Evolutionary conservation across 345 rosid genomes (phyloP).

Genomic region (Garcia nutans): DNA sequence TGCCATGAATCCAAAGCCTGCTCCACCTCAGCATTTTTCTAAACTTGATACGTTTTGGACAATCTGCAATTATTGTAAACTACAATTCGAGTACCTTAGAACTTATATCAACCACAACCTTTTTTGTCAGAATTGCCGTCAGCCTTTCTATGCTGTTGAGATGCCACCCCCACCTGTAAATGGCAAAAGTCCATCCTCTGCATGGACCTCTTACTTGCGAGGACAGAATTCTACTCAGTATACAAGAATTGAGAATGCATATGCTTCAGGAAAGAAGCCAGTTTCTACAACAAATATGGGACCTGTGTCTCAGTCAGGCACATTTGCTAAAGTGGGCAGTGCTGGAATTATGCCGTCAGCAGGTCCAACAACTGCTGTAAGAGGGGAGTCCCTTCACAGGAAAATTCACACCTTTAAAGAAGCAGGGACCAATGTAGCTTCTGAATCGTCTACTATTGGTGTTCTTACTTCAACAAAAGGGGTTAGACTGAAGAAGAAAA

Average conservation of each 20-base stretch:
- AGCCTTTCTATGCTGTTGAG: constrained; percentile 44
- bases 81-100: constrained; percentile 42
- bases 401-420: constrained; percentile 25
- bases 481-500: constrained; percentile 34
- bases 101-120: constrained; percentile 32
- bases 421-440: constrained; percentile 14
- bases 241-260: not conserved
- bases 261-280: constrained; percentile 7
- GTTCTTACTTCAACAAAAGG: constrained; percentile 18
- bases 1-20: constrained; percentile 15
- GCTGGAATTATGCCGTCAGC: constrained; percentile 7
- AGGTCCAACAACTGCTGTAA: not conserved
- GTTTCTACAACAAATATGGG: constrained; percentile 9
- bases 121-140: constrained; percentile 41
- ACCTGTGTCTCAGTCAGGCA: constrained; percentile 15
- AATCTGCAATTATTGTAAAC: constrained; percentile 36
- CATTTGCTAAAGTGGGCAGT: constrained; percentile 21
- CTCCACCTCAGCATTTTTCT: constrained; percentile 17
- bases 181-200: constrained; percentile 14
- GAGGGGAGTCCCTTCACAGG: constrained; percentile 18
- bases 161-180: constrained; percentile 32
- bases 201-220: constrained; percentile 9
- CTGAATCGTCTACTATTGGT: constrained; percentile 10
- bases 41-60: constrained; percentile 50
- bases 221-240: constrained; percentile 18